Conservation (phyloP, 176 grass and related monocot species). For the Carex littledalei region DNA sequence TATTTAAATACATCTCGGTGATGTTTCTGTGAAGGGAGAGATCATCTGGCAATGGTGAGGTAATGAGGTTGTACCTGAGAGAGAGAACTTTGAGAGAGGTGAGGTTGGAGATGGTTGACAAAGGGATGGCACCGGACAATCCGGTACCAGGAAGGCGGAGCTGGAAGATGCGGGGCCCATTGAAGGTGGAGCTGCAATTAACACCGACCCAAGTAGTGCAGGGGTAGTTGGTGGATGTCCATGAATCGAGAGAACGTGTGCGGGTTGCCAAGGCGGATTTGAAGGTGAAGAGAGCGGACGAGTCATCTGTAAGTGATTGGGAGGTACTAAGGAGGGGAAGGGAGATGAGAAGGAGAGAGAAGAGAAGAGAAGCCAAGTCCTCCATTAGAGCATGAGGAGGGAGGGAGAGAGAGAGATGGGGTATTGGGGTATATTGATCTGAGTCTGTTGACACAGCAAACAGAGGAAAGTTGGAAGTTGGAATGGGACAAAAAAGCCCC, state of each 20-base stretch:
- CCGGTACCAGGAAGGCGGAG: conserved; percentile 16
- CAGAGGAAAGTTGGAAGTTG: conserved; percentile 1
- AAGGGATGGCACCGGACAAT: conserved; percentile 3
- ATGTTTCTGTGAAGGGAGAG: conserved; percentile 4
- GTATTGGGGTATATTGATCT: not conserved
- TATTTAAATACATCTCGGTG: not conserved
- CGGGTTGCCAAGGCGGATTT: conserved; percentile 10
- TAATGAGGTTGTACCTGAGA: not conserved
- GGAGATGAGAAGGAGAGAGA: conserved; percentile 14
- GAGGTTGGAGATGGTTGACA: conserved; percentile 8
- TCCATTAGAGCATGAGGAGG: conserved; percentile 20
- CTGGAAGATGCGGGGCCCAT: conserved; percentile 13
- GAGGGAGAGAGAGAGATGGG: not conserved
- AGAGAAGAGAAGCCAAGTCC: not conserved
- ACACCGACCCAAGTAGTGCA: conserved; percentile 15
- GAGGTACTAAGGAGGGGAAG: not conserved
- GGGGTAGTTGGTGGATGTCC: not conserved
- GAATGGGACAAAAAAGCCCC: not conserved
- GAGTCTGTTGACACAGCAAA: not conserved
- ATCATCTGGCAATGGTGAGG: conserved; percentile 20
- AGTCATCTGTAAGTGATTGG: not conserved
- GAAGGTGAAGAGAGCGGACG: not conserved
- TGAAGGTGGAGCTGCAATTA: conserved; percentile 16
- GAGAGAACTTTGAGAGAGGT: conserved; percentile 9
- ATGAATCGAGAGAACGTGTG: not conserved